These are phyloP conservation scores for Castanea sativa DNA, from an alignment of 306 rosid genomes.

Conservation along the genomic window DNA sequence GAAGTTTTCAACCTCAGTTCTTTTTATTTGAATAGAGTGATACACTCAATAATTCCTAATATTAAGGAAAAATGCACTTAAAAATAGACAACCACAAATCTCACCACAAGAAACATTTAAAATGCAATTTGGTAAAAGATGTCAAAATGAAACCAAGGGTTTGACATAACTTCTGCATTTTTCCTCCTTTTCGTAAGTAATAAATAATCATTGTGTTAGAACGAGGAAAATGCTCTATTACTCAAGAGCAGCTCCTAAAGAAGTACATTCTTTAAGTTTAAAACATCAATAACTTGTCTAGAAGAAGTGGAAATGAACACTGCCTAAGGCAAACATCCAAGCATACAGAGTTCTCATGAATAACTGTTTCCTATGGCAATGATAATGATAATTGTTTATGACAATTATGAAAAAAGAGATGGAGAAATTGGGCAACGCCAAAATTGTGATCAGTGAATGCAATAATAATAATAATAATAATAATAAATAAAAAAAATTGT, in stretches of 20 bases:
- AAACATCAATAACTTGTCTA: no score
- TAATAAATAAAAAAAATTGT: neutral
- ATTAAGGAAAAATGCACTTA: neutral
- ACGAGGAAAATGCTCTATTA: no score
- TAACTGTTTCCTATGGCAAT: neutral
- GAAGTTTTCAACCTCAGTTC: neutral
- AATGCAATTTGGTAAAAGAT: neutral
- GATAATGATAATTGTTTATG: neutral
- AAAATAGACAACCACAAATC: neutral
- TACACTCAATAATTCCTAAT: neutral
- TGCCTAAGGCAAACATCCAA: neutral
- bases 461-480: no score
- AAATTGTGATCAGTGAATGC: neutral
- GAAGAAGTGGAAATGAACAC: no score
- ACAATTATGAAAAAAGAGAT: neutral
- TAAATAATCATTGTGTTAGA: no score
- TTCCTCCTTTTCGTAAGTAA: no score
- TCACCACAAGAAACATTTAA: neutral
- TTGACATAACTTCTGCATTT: neutral
- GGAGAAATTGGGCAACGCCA: neutral
- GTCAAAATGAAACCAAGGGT: neutral
- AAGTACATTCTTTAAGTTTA: no score
- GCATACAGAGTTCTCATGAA: neutral
- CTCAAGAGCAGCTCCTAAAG: no score
- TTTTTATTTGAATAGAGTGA: neutral